Evolutionary conservation across 192 early-diverging fungal genomes (phyloP), one percentile per base, ranked within the genome.

Genomic region (Entophlyctis helioformis): DNA sequence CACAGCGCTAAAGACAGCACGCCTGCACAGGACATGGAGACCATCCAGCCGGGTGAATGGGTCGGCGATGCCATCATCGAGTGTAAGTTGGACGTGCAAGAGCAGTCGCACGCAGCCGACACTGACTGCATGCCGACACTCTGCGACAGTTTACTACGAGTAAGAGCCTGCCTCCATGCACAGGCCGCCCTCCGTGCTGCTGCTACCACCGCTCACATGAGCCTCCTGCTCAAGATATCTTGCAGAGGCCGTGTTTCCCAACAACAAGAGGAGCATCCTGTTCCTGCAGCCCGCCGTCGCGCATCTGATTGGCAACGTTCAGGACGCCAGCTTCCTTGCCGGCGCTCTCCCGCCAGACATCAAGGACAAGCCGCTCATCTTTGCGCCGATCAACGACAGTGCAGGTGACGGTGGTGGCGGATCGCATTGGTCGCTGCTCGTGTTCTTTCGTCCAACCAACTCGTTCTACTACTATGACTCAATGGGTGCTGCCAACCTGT

Each of bases 361-460:
- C 35, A n/a, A 25, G 8, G 12, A 18, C 2, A 32, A 21, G 15
- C 13, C 41, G 1, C 20, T 39, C n/a, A 41, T 50, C 2, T 56
- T 49, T 22, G 13, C 48, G 29, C 54, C 54, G 13, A 42, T 56
- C 26, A 56, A 56, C 28, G 54, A 56, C 47, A 18, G 16, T 1
- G 21, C 11, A 1, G 38, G 20, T 13, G 46, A 56, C 25, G 16
- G 16, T 4, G 32, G 36, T 23, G 46, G 54, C 6, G 54, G 54
- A 24, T 29, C 23, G 22, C 54, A 56, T 37, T 56, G 54, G 54
- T 50, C 46, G 16, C 33, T 56, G 34, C 22, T 56, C 9, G 54
- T 56, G 5, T 56, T 40, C 20, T 36, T 18, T 43, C 36, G 54
- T 4, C 31, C 38, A 10, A 20, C 34, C 1, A 49, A 49, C 32